Evolutionary conservation across 2,329 filamentous ascomycete species (phyloP).

Genomic region (Pseudopithomyces maydicus): DNA sequence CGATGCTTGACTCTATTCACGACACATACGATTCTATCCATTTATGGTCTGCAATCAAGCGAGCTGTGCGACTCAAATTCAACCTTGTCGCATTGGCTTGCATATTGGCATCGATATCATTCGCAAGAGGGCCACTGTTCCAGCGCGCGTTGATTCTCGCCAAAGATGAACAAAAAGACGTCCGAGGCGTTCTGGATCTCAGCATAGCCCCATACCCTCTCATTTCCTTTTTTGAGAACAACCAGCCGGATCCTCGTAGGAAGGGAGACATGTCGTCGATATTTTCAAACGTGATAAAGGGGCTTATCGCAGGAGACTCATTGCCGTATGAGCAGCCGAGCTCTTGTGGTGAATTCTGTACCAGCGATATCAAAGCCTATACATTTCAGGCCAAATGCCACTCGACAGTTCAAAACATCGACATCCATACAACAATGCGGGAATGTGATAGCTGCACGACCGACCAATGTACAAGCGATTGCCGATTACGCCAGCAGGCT

Average conservation of each 20-base stretch:
- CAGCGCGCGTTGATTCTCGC: slow-evolving; percentile 22
- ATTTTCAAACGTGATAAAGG: slow-evolving; percentile 11
- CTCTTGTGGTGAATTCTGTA: slow-evolving; percentile 18
- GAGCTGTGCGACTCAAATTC: slow-evolving; percentile 17
- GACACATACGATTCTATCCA: slow-evolving; percentile 24
- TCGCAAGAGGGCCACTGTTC: slow-evolving; percentile 24
- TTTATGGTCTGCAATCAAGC: slow-evolving; percentile 20
- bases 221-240: slow-evolving; percentile 15
- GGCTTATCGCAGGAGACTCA: slow-evolving; percentile 4
- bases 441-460: slow-evolving; percentile 14
- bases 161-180: slow-evolving; percentile 1
- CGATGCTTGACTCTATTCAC: slow-evolving; percentile 20
- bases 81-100: slow-evolving; percentile 26
- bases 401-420: slow-evolving; percentile 5
- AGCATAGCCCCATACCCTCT: slow-evolving; percentile 18
- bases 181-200: slow-evolving; percentile 7
- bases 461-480: slow-evolving; percentile 8
- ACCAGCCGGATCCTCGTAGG: slow-evolving; percentile 7
- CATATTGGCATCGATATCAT: slow-evolving; percentile 15
- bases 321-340: slow-evolving; percentile 5
- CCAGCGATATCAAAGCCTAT: slow-evolving; percentile 17
- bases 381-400: slow-evolving; percentile 16
- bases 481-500: background rate
- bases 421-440: slow-evolving; percentile 11
- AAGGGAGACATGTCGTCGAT: slow-evolving; percentile 13